Evolutionary conservation across 805 yeast species (phyloP).

Genomic region (Lipomyces yamanashiensis): DNA sequence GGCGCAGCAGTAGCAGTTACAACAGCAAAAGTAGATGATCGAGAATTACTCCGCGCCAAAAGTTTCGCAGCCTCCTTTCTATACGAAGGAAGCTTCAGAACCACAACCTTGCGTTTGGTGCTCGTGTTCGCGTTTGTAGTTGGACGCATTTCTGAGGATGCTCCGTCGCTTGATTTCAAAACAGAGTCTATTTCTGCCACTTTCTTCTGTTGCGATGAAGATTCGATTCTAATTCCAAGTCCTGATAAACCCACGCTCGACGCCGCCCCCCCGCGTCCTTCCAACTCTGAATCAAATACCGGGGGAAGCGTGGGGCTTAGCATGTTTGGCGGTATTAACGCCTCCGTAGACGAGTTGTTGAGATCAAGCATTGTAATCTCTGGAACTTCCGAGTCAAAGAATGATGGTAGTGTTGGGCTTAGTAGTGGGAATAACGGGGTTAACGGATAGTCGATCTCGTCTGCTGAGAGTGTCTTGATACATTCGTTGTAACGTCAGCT

Average conservation of each 20-base stretch:
- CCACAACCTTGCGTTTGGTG: background rate
- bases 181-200: constrained; percentile 12
- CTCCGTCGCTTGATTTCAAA: background rate
- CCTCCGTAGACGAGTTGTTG: background rate
- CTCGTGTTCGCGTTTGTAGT: background rate
- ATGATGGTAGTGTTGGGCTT: constrained; percentile 47
- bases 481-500: background rate
- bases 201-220: background rate
- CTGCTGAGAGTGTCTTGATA: background rate
- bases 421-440: constrained; percentile 45
- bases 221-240: constrained; percentile 13
- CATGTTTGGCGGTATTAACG: constrained; percentile 41
- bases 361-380: constrained; percentile 1
- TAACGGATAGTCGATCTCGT: constrained; percentile 24
- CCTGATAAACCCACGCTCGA: constrained; percentile 1
- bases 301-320: constrained; percentile 50
- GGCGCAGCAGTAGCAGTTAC: too few relatives aligned
- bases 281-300: constrained; percentile 37
- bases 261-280: too few relatives aligned
- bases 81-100: constrained; percentile 14
- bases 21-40: too few relatives aligned
- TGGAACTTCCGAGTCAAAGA: constrained; percentile 38
- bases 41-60: background rate
- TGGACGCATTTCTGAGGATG: background rate
- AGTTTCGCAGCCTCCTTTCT: background rate